Base-by-base conservation (phyloP, 441 rosid species). In the Bocquillonia castaneifolia region DNA sequence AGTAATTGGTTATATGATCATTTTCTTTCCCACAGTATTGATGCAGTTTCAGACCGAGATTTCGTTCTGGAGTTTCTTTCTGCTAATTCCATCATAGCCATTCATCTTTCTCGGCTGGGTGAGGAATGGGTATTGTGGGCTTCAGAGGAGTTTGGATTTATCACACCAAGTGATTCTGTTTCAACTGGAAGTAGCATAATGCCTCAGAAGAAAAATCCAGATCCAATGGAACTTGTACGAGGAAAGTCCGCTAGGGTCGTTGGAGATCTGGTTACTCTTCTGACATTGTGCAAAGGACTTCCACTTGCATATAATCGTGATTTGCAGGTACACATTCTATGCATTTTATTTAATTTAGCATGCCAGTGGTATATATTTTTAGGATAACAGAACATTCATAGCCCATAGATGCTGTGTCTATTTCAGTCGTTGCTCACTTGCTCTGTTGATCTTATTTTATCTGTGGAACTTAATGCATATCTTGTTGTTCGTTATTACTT, bases 81-180 rank as follows among this genome's bases (percentile, higher is more conserved):
- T 45, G 86, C 86, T 64, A 92, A 89, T 72, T 83, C 96, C 70
- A 90, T 87, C 76, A 86, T 79, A 66, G 97, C 84, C 13, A 72
- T 88, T 72, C 97, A 90, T 81, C 90, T 94, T 29, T 94, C 97
- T 22, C 91, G 97, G 25, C 81, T 94, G 66, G 97, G 97, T 66
- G 99, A 94, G 78, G 97, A 94, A 53, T 94, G 97, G 94, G 99
- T 94, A 60, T 77, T 91, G 47, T 94, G 97, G 99, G 99, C 97
- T 10, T 88, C 97, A 3, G 99, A 94, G 77, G 99, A 91, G 82
- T 91, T 91, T 68, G 97, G 97, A 59, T 91, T 88, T 73, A 72
- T 94, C 71, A 87, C 80, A 14, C 96, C 96, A 51, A 94, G 94
- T 54, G 97, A 94, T 77, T 78, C 92, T 5, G 96, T 92, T 64